phyloP scores from a whole-genome alignment of 106 monocot species.

The Gastrodia elata region DNA sequence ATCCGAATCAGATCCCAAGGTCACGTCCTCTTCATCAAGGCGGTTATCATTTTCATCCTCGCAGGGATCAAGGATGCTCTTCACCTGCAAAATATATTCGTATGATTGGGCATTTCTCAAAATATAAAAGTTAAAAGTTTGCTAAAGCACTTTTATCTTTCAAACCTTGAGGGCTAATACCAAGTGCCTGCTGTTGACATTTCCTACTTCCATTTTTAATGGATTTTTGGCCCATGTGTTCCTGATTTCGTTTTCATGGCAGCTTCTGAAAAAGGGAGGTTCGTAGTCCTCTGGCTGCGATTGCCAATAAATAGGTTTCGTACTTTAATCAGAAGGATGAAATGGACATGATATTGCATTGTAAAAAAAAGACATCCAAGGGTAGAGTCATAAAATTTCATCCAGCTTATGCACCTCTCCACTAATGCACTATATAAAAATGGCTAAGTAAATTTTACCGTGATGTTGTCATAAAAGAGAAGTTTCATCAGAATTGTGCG shows the following conservation, averaged over 20 bases:
- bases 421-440: too few species aligned
- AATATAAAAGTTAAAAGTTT: not conserved
- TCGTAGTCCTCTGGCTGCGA: conserved; percentile 91
- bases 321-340: not conserved
- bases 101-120: not conserved
- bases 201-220: conserved; percentile 87
- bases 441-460: conserved; percentile 54
- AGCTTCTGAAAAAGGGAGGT: conserved; percentile 89
- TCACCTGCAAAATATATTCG: conserved; percentile 51
- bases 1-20: conserved; percentile 50
- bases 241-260: conserved; percentile 59
- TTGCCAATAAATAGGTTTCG: not conserved
- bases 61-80: conserved; percentile 95
- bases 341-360: not conserved
- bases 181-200: conserved; percentile 93
- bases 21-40: conserved; percentile 54
- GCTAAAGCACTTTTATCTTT: not conserved
- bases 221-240: conserved; percentile 79
- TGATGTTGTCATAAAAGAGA: conserved; percentile 83
- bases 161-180: conserved; percentile 84
- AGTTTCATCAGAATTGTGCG: conserved; percentile 96
- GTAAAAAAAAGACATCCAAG: not conserved
- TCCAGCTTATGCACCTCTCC: too few species aligned
- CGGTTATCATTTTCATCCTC: conserved; percentile 78
- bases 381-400: too few species aligned